Base-by-base conservation (phyloP, 2,329 filamentous ascomycete species). In the Pestalotiopsis sp. region DNA sequence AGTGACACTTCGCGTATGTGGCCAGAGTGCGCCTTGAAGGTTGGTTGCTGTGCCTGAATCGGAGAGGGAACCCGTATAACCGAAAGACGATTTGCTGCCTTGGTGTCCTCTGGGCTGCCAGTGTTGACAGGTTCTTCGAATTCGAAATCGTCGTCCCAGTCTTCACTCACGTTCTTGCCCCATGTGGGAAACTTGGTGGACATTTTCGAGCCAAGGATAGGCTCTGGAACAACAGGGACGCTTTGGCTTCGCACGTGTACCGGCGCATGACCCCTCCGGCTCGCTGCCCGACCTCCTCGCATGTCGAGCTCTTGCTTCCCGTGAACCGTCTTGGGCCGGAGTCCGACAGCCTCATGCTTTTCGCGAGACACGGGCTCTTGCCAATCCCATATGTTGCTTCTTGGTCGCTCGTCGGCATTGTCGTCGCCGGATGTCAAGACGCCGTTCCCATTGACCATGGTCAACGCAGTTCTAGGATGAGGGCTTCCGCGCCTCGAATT, bases 121-220 rank as follows among this genome's bases (percentile, higher is more conserved):
- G 79, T 77, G n/a, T 79, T 79, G 4, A 70, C 77, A 39, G 84
- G 78, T 36, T 80, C 79, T 45, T 78, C 86, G 76, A 95, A 95
- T 70, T 95, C 92, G 74, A 97, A 96, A 77, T 97, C 93, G 71
- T 95, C 92, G 74, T 95, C 93, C 93, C 93, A 97, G 75, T 96
- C 93, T 77, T 97, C 93, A 70, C 91, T 95, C 12, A 91, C 90
- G 17, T 89, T 91, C 78, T 95, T 95, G 71, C 92, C 92, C 93
- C 93, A 95, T 1, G 93, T 95, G 58, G 93, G 92, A 75, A 94
- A 95, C 75, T 94, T 95, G 66, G 86, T 82, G 1, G 81, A 87
- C n/a, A 87, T 84, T 78, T 82, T 92, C 75, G 78, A 79, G 76
- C 79, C 85, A 77, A 86, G 91, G 70, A 80, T 84, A 79, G 74